A percentile compares a stretch with the other conserved stretches of the same genome.
Conservation (phyloP, 1,284 basidiomycete genomes). For the Neolentinus lepideus region DNA sequence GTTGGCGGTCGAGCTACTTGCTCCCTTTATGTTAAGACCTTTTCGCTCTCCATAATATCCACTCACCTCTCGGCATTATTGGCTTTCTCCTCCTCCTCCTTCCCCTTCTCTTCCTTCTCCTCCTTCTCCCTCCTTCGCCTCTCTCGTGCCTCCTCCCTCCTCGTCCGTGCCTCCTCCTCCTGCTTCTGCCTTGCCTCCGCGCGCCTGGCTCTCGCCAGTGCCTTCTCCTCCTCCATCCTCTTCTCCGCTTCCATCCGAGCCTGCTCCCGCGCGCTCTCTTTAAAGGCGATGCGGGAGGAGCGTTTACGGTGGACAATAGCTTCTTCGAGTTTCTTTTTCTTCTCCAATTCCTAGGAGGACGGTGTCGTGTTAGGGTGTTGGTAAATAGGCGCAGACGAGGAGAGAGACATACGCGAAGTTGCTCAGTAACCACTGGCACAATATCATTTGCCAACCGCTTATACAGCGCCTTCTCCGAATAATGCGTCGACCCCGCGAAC, state of each 20-base stretch:
- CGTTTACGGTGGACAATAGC: constrained; percentile 75
- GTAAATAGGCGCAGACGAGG: constrained; percentile 3
- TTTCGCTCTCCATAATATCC: too few relatives aligned
- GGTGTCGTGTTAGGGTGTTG: too few relatives aligned
- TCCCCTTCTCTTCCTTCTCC: constrained; percentile 27
- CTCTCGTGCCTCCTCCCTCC: constrained; percentile 49
- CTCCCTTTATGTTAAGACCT: too few relatives aligned
- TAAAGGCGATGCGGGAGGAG: constrained; percentile 75
- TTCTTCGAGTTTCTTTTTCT: constrained; percentile 54
- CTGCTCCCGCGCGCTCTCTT: constrained; percentile 67
- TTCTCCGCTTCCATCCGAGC: constrained; percentile 44
- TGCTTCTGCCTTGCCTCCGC: constrained; percentile 56
- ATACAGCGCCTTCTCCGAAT: constrained; percentile 72
- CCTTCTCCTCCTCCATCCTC: constrained; percentile 59
- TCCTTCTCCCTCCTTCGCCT: constrained; percentile 45
- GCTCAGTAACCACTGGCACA: constrained; percentile 59
- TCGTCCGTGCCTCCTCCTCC: constrained; percentile 55
- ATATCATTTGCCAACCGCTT: constrained; percentile 60
- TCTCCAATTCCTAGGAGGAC: constrained; percentile 49
- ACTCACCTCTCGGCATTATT: too few relatives aligned
- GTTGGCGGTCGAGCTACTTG: not conserved
- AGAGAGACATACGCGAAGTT: constrained; percentile 43
- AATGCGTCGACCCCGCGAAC: constrained; percentile 72
- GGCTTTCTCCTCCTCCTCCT: constrained; percentile 17
- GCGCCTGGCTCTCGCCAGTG: constrained; percentile 51